A percentile compares a stretch with the other conserved stretches of the same genome.
phyloP scores from a whole-genome alignment of 345 rosid species.

The Pistacia atlantica region DNA sequence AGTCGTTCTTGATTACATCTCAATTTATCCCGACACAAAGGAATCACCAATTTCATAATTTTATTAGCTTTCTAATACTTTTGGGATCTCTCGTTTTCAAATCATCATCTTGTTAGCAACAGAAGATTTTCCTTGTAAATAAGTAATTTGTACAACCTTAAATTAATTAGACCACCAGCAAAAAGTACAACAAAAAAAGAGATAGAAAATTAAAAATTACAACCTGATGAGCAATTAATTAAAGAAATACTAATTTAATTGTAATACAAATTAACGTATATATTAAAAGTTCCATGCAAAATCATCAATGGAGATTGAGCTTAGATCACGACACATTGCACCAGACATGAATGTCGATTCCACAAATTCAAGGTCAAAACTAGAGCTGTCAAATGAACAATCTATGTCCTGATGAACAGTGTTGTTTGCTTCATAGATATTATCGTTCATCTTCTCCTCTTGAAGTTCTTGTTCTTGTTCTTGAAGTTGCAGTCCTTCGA shows the following conservation, averaged over 20 bases:
- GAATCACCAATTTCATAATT: neutral
- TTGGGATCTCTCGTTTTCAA: neutral
- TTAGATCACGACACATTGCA: conserved; percentile 34
- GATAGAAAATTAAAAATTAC: neutral
- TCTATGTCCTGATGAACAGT: conserved; percentile 10
- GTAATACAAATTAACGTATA: too few relatives aligned
- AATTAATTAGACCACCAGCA: neutral
- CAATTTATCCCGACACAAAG: neutral
- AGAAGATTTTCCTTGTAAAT: neutral
- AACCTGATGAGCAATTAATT: neutral
- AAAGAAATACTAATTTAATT: too few relatives aligned
- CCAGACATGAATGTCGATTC: conserved; percentile 35
- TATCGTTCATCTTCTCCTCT: neutral
- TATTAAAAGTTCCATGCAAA: conserved; percentile 46
- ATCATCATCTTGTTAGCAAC: neutral
- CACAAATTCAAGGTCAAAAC: conserved; percentile 37
- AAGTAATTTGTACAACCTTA: neutral
- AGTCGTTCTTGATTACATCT: neutral
- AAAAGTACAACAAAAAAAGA: neutral
- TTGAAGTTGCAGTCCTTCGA: conserved; percentile 12
- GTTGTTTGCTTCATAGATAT: neutral
- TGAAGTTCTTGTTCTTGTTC: conserved; percentile 11
- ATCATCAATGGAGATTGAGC: conserved; percentile 43
- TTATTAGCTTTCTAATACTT: neutral
- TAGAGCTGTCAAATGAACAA: conserved; percentile 33